These are phyloP conservation scores for Geotrichum macrosporum DNA, from an alignment of 1,139 yeast species.

Conservation along the genomic window DNA sequence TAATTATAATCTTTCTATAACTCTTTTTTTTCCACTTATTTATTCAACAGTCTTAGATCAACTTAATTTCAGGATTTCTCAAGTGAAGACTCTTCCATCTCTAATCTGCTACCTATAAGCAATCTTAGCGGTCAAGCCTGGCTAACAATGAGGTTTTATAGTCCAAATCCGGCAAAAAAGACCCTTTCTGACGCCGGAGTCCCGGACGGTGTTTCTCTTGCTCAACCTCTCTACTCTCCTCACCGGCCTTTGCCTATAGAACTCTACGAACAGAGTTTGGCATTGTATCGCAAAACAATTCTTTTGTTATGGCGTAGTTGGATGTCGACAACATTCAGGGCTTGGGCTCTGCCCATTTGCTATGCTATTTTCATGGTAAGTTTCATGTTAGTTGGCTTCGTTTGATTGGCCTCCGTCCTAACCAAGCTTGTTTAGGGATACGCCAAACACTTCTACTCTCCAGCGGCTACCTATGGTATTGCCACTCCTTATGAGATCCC, in stretches of 20 bases:
- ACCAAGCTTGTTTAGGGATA: slow-evolving; percentile 27
- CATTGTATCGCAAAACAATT: slow-evolving; percentile 30
- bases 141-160: not conserved
- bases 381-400: slow-evolving; percentile 1
- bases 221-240: not conserved
- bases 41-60: no score
- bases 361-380: slow-evolving; percentile 36
- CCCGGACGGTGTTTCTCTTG: not conserved
- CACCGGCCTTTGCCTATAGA: slow-evolving; percentile 1
- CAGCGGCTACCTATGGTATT: slow-evolving; percentile 36
- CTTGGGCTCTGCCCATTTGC: slow-evolving; percentile 35
- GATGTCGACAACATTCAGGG: slow-evolving; percentile 35
- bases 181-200: not conserved
- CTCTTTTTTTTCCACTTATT: no score
- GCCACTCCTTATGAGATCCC: slow-evolving; percentile 31
- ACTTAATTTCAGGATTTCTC: no score
- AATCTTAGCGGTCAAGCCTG: not conserved
- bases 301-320: slow-evolving; percentile 32
- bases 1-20: no score
- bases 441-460: slow-evolving; percentile 35
- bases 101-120: not conserved
- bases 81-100: not conserved
- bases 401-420: not conserved
- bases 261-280: slow-evolving; percentile 22
- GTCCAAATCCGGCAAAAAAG: not conserved